Evolutionary conservation across 2,329 filamentous ascomycete species (phyloP).

Genomic region (Fusarium pseudoanthophilum): DNA sequence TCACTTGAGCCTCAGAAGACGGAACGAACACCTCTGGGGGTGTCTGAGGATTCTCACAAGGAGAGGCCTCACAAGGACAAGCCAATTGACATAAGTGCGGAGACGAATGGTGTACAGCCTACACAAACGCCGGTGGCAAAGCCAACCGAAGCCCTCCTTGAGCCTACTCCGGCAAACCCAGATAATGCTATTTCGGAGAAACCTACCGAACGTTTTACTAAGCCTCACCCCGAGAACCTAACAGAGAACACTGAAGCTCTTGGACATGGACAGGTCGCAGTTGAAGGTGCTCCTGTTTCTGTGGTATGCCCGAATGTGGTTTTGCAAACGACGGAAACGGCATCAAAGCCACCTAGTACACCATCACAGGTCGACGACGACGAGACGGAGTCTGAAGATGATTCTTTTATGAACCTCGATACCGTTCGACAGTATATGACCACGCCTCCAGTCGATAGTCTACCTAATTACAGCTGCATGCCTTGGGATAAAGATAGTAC

Average conservation of each 20-base stretch:
- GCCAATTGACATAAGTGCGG: neutral
- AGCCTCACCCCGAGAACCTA: neutral
- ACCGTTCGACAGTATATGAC: slow-evolving; percentile 61
- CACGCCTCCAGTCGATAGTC: slow-evolving; percentile 65
- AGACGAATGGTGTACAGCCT: neutral
- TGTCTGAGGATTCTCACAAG: neutral
- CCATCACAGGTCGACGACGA: slow-evolving; percentile 63
- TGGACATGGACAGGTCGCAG: neutral
- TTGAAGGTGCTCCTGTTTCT: neutral
- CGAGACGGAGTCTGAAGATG: slow-evolving; percentile 65
- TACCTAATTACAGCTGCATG: slow-evolving; percentile 59
- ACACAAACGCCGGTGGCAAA: neutral
- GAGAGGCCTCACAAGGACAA: slow-evolving; percentile 4
- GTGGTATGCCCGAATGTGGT: slow-evolving; percentile 24
- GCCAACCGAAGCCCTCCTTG: neutral
- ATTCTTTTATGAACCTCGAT: slow-evolving; percentile 61
- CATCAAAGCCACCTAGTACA: slow-evolving; percentile 55
- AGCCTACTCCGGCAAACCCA: neutral
- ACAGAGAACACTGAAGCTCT: neutral
- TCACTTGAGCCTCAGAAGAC: slow-evolving; percentile 6
- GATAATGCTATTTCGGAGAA: neutral
- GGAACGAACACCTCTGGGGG: slow-evolving; percentile 1
- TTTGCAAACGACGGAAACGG: slow-evolving; percentile 46
- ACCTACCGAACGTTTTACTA: neutral
- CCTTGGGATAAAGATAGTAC: slow-evolving; percentile 61